Evolutionary conservation across 2,329 filamentous ascomycete genomes (phyloP).

Genomic region (Hypoxylon sp.): DNA sequence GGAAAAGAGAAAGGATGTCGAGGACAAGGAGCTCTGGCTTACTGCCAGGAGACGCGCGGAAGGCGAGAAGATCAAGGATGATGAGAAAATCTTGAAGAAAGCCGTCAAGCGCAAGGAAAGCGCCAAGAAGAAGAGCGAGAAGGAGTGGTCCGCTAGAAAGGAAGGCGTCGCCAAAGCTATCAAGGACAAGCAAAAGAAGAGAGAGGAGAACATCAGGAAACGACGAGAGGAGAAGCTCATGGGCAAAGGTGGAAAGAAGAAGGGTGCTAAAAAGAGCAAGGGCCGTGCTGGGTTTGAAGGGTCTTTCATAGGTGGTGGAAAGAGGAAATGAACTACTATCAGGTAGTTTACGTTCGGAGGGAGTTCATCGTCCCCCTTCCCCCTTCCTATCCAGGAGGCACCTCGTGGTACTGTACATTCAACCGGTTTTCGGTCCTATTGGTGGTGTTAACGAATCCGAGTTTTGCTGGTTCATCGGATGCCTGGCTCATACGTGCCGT

Average conservation of each 20-base stretch:
- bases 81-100: conserved; percentile 91
- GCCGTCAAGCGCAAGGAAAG: conserved; percentile 93
- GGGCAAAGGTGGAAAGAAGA: conserved; percentile 72
- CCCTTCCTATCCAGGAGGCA: background rate
- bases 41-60: conserved; percentile 90
- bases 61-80: conserved; percentile 89
- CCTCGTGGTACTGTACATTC: conserved; percentile 23
- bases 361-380: conserved; percentile 2
- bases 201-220: conserved; percentile 82
- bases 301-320: conserved; percentile 74
- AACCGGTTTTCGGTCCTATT: background rate
- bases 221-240: conserved; percentile 79
- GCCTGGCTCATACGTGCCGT: background rate
- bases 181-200: conserved; percentile 85
- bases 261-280: conserved; percentile 62
- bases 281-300: conserved; percentile 75
- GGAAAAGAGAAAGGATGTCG: conserved; percentile 85
- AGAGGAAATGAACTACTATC: conserved; percentile 54
- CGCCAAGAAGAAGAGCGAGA: conserved; percentile 90
- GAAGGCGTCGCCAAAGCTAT: conserved; percentile 82
- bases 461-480: background rate
- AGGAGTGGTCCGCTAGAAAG: conserved; percentile 84
- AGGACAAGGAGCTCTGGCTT: conserved; percentile 95
- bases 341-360: background rate
- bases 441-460: conserved; percentile 14